A percentile compares a stretch with the other conserved stretches of the same genome.
Evolutionary conservation across 208 protist species (phyloP).

Genomic region (Angomonas deanei): DNA sequence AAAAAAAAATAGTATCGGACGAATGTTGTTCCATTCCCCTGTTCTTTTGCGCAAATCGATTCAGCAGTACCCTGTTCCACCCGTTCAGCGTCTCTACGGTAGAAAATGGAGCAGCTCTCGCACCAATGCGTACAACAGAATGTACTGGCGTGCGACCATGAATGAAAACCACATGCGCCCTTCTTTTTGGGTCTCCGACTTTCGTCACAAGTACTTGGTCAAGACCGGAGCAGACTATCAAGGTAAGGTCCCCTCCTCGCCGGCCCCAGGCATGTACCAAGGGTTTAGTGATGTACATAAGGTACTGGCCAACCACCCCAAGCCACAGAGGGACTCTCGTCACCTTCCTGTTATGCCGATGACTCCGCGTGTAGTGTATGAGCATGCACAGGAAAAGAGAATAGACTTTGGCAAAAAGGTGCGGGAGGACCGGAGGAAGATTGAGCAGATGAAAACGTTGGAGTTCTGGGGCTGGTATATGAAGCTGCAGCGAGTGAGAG

Average conservation of each 20-base stretch:
- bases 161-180: slow-evolving; percentile 75
- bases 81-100: slow-evolving; percentile 55
- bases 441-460: slow-evolving; percentile 64
- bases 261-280: slow-evolving; percentile 84
- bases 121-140: slow-evolving; percentile 76
- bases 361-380: slow-evolving; percentile 86
- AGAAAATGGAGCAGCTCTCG: slow-evolving; percentile 75
- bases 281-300: slow-evolving; percentile 85
- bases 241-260: slow-evolving; percentile 75
- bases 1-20: neutral
- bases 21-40: slow-evolving; percentile 46
- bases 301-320: slow-evolving; percentile 81
- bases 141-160: slow-evolving; percentile 81
- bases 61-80: slow-evolving; percentile 76
- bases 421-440: slow-evolving; percentile 56
- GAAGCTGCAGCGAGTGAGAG: slow-evolving; percentile 89
- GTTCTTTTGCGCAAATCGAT: slow-evolving; percentile 53
- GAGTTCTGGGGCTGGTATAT: slow-evolving; percentile 92
- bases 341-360: slow-evolving; percentile 88
- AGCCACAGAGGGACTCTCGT: slow-evolving; percentile 85
- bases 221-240: slow-evolving; percentile 83
- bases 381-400: slow-evolving; percentile 79
- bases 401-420: slow-evolving; percentile 81
- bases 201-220: slow-evolving; percentile 80
- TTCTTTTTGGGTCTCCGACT: slow-evolving; percentile 91